Evolutionary conservation across 2,329 filamentous ascomycete genomes (phyloP), one percentile per base, ranked within the genome.

Genomic region (Ascochyta koolunga): DNA sequence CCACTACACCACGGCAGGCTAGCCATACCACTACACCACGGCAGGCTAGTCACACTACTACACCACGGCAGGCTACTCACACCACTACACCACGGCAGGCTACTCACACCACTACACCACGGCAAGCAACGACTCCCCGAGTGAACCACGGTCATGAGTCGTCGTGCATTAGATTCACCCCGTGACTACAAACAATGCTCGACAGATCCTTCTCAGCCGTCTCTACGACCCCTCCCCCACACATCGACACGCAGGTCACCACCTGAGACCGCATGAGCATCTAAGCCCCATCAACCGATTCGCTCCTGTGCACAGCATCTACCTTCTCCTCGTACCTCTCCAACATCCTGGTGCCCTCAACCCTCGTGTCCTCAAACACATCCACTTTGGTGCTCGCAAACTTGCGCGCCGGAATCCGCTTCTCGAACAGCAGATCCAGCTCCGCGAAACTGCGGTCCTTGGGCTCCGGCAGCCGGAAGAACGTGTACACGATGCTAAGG

Each of bases 391-490:
- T 83, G 24, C 60, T 74, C 1, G 85, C 83, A 71, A 95, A 96
- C 66, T 91, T 88, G 65, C 91, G 81, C 6, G 90, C 89, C 60
- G 83, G 82, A 19, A 93, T 78, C 1, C 83, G 79, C 57, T 84
- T 82, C 77, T 96, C 90, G 67, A 96, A 96, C 42, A 96, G 80
- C 42, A 96, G 67, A 72, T 96, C 91, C 50, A 96, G 78, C 75
- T 96, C 92, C 6, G 91, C 92, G 68, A 93, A 96, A 0, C 89
- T 89, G 36, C 91, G 86, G 9, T 90, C 92, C 3, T 79, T 79
- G 0, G 92, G 91, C 71, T 96, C 91, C 0, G 92, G 92, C 0
- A 93, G 79, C 11, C 89, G 83, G 80, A 92, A 93, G 70, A 86
- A 93, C 0, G 88, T 89, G 77, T 93, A 96, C 15, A 95, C 77